phyloP scores from a whole-genome alignment of 768 basidiomycete genomes.

The Suillus variegatus region DNA sequence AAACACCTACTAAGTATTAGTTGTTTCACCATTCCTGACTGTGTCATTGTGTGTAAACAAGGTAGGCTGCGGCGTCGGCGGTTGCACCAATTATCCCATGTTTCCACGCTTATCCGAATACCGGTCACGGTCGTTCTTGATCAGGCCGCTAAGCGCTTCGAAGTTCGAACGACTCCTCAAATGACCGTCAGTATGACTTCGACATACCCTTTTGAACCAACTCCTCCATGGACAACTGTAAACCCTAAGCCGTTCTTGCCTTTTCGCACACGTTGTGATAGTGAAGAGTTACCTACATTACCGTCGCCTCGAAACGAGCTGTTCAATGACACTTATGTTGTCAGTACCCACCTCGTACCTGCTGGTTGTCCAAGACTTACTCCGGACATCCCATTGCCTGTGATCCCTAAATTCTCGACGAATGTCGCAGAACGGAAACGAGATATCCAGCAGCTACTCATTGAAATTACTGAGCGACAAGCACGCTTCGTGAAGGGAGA shows the following conservation, averaged over 20 bases:
- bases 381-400: constrained; percentile 26
- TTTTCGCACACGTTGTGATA: constrained; percentile 13
- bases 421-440: constrained; percentile 13
- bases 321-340: constrained; percentile 22
- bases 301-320: constrained; percentile 21
- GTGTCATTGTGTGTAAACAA: neutral
- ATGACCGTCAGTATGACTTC: neutral
- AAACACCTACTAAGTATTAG: neutral
- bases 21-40: neutral
- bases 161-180: neutral
- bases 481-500: constrained; percentile 15
- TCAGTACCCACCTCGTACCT: constrained; percentile 33
- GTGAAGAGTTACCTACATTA: constrained; percentile 15
- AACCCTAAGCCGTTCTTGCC: constrained; percentile 24
- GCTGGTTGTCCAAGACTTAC: constrained; percentile 28
- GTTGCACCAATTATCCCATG: neutral
- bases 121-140: neutral
- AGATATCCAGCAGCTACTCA: constrained; percentile 14
- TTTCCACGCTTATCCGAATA: neutral
- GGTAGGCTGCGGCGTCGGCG: neutral
- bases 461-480: constrained; percentile 22
- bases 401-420: constrained; percentile 17
- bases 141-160: neutral
- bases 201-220: constrained; percentile 23
- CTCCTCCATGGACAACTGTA: constrained; percentile 20